Base-by-base conservation (phyloP, 2,329 filamentous ascomycete genomes). In the Beauveria bassiana region DNA sequence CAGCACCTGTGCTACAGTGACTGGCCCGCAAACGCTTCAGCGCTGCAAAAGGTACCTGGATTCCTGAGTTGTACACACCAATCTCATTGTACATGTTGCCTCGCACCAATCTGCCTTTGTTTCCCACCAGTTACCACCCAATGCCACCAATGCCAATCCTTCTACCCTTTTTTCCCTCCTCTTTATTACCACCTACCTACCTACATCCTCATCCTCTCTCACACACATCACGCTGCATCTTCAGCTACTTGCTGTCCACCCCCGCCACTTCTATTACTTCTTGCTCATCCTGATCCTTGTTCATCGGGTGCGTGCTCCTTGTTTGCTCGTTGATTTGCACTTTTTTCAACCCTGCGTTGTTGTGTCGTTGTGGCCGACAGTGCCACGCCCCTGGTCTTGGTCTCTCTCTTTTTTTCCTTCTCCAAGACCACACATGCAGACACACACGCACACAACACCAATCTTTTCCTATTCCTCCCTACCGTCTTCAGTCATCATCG, bases 311-410 rank as follows among this genome's bases (percentile, higher is more conserved):
- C 43, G 16, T 49, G 20, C 34, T 34, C 16, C 20, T 40, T 52
- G 51, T 56, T 61, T 56, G 28, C 59, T 61, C 51, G 51, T 50
- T 61, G 59, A 61, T 28, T 56, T 61, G 51, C 51, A 53, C 54
- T 54, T 54, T 49, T 61, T 47, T 3, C 28, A 50, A 47, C 16
- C 57, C 46, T 31, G 47, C 47, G 40, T 52, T 52, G 47, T 52
- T 24, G 34, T 40, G 7, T 43, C 31, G 46, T 49, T 38, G 46
- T 59, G 45, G 24, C 14, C 24, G 20, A 16, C 31, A 20, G 42
- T 22, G 38, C 46, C 26, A 20, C 50, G 38, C 42, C 43, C 45
- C 34, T 50, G 31, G 59, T 55, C 55, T 24, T 42, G 9, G 40
- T 38, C 22, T n/a, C 20, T 42, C 42, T 40, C 40, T 20, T 40